Base-by-base conservation (phyloP, 2,329 filamentous ascomycete species). In the Fusarium agapanthi region DNA sequence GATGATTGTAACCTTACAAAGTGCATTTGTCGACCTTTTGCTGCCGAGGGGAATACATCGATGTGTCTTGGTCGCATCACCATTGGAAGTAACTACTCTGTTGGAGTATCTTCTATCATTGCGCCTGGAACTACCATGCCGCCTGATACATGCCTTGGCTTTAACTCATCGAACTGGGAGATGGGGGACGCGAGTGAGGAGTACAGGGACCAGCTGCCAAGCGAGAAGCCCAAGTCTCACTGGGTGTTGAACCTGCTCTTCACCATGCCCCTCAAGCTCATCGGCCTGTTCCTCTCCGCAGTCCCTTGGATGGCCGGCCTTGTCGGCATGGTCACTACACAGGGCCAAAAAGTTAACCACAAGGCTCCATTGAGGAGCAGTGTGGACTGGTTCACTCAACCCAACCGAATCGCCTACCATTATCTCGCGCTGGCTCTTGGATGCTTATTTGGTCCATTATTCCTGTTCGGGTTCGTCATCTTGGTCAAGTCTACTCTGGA, bases 31-130 rank as follows among this genome's bases (percentile, higher is more conserved):
- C 62, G 64, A 3, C 64, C 64, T 5, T 67, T 67, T 4, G 64
- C 53, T 7, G 38, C 62, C 4, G 64, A 67, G 22, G 64, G 64
- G 1, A 67, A 67, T 3, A 67, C 64, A 0, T 67, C 64, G 4
- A 67, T 67, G 64, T 67, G 67, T 6, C 64, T 67, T 11, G 62
- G 62, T 5, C 61, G 64, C 12, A 67, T 67, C 24, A 45, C 22
- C 0, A 51, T 67, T 3, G 44, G 62, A 2, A 28, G 20, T 1
- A 67, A 67, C 2, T 67, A 53, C 1, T 30, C 62, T 3, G 44
- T 67, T 8, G 64, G 61, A 1, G 22, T 67, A 1, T 67, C 64
- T 5, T 67, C 64, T 0, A 67, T 67, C 7, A 18, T 67, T 1
- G 62, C 56, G 1, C 64, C 61, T 3, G 62, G 64, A 1, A 61